phyloP scores from a whole-genome alignment of 768 basidiomycete species.

The Suillus americanus region DNA sequence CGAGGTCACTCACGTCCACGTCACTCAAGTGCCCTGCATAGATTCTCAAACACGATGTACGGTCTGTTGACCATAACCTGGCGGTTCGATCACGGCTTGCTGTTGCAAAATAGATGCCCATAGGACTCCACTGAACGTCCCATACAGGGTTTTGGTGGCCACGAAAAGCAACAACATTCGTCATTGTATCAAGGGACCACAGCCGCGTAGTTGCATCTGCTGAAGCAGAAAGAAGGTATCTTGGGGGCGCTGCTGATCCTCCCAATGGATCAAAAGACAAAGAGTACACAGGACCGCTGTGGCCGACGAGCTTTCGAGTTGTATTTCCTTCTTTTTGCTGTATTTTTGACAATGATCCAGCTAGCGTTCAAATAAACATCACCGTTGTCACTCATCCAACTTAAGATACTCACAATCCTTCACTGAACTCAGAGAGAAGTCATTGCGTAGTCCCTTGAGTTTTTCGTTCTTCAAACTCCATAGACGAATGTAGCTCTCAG shows the following conservation, averaged over 20 bases:
- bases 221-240: conserved; percentile 87
- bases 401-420: conserved; percentile 61
- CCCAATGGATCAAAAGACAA: conserved; percentile 90
- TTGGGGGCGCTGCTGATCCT: conserved; percentile 84
- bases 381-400: not conserved
- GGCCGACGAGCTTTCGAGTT: conserved; percentile 94
- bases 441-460: conserved; percentile 72
- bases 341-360: conserved; percentile 55
- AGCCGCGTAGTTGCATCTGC: conserved; percentile 89
- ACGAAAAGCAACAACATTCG: conserved; percentile 89
- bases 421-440: conserved; percentile 64
- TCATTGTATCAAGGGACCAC: conserved; percentile 95
- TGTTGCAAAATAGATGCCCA: conserved; percentile 98
- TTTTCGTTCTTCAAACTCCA: conserved; percentile 96
- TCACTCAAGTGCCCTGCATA: conserved; percentile 97
- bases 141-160: conserved; percentile 98
- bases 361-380: conserved; percentile 35
- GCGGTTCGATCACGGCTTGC: conserved; percentile 94
- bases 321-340: conserved; percentile 76
- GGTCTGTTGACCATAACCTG: conserved; percentile 93
- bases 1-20: conserved; percentile 75
- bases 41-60: conserved; percentile 80
- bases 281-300: conserved; percentile 95
- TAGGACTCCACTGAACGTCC: conserved; percentile 99
- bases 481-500: conserved; percentile 91